Base-by-base conservation (phyloP, 1,284 basidiomycete genomes). In the Leccinum pallidistipes region DNA sequence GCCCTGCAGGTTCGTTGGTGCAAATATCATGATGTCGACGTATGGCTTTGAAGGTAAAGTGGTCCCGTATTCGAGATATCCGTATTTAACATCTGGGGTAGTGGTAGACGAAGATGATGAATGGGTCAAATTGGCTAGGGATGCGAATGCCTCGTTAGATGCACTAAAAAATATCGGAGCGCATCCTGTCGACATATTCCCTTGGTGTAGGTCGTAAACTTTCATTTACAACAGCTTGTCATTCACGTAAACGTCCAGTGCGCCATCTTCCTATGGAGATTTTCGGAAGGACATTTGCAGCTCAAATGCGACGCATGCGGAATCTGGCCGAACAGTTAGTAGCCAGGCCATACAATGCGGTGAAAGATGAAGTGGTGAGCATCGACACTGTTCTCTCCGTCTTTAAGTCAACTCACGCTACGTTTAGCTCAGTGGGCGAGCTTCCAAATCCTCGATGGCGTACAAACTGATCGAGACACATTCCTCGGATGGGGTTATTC, bases 221-320 rank as follows among this genome's bases (percentile, higher is more conserved):
- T 50, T 9, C 8, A 27, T 21, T 45, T 11, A n/a, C 24, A 50
- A 21, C 14, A 14, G 12, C 5, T 38, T 14, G 3, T 57, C 5
- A 21, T 34, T 60, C 21, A 60, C 14, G 16, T 31, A 9, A 24
- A n/a, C 18, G 3, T 51, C n/a, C 21, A 60, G 59, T 60, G 47
- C 47, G 4, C 29, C 59, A 60, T 38, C 29, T 60, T 16, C 59
- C 59, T 4, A 60, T 60, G 59, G 47, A 40, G 31, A 18, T 51
- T 14, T 60, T 60, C 11, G 59, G 59, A 16, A 58, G 14, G 10
- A 11, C 21, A 2, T 60, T 60, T 1, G 59, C 59, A 32, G 56
- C 56, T 21, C 59, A 51, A 51, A 60, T 60, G 59, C 45, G 59
- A 12, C 45, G 51, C 36, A 60, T 60, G 59, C 56, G 57, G 12